These are phyloP conservation scores for Colletotrichum graminicola DNA, from an alignment of 2,329 filamentous ascomycete genomes.

Conservation along the genomic window DNA sequence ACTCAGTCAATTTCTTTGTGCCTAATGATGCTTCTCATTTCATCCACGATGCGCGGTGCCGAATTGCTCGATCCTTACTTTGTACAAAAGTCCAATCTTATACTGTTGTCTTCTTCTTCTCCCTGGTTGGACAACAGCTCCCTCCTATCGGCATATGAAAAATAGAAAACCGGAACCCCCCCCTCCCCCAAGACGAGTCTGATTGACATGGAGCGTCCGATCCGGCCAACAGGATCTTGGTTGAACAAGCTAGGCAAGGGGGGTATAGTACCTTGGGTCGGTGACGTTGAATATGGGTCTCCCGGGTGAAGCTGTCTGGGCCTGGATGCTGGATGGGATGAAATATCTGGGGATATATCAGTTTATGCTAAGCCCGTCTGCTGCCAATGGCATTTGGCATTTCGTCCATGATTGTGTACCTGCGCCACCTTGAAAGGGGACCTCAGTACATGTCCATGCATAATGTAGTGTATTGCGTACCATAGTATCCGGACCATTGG, in stretches of 20 bases:
- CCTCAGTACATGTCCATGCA: neutral
- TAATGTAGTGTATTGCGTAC: neutral
- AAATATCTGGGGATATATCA: constrained; percentile 22
- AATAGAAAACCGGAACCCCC: too few relatives aligned
- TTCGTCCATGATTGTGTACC: too few relatives aligned
- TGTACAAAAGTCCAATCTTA: neutral
- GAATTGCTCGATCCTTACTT: too few relatives aligned
- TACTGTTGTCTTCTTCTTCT: neutral
- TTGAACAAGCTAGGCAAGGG: neutral
- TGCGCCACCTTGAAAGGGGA: too few relatives aligned
- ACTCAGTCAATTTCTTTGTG: neutral
- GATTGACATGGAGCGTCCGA: neutral
- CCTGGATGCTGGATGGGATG: constrained; percentile 26
- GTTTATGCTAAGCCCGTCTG: constrained; percentile 28
- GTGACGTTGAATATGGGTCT: constrained; percentile 39
- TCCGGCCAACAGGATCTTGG: neutral
- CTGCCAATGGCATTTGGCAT: neutral
- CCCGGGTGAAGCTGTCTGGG: constrained; percentile 3
- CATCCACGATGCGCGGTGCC: neutral
- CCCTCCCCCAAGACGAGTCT: neutral
- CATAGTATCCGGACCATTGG: neutral
- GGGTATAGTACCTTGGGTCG: neutral
- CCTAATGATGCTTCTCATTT: neutral
- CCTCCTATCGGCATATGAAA: neutral
- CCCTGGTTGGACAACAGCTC: neutral